Percentiles rank a stretch among this genome's conserved stretches.
These are phyloP conservation scores for Metschnikowia kunwiensis DNA, from an alignment of 805 yeast species.

Conservation along the genomic window DNA sequence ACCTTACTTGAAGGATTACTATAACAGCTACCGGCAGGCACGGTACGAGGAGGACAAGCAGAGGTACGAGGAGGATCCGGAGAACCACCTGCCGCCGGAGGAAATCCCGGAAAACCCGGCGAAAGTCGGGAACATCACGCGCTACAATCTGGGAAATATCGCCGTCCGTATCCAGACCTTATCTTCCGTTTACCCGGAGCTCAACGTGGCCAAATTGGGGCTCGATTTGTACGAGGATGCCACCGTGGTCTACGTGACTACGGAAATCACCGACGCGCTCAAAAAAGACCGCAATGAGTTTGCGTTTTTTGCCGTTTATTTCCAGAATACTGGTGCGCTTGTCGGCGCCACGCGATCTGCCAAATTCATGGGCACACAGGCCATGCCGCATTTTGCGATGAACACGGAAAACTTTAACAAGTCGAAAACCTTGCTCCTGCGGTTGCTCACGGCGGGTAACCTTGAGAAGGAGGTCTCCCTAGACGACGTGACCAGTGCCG, in stretches of 20 bases:
- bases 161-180: slow-evolving; percentile 22
- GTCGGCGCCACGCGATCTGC: slow-evolving; percentile 59
- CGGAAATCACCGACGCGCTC: slow-evolving; percentile 38
- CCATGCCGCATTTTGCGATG: slow-evolving; percentile 55
- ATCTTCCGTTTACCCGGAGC: slow-evolving; percentile 25
- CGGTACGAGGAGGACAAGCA: slow-evolving; percentile 26
- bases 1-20: slow-evolving; percentile 29
- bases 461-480: slow-evolving; percentile 38
- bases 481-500: slow-evolving; percentile 33
- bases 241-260: slow-evolving; percentile 28
- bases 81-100: slow-evolving; percentile 21
- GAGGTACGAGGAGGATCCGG: slow-evolving; percentile 28
- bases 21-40: slow-evolving; percentile 23
- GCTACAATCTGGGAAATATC: slow-evolving; percentile 24
- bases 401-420: slow-evolving; percentile 41
- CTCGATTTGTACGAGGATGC: slow-evolving; percentile 28
- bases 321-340: slow-evolving; percentile 61
- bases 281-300: slow-evolving; percentile 52
- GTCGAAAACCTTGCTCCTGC: slow-evolving; percentile 43
- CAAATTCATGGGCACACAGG: slow-evolving; percentile 59
- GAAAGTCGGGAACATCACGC: slow-evolving; percentile 31
- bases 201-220: slow-evolving; percentile 16
- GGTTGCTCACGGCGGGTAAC: slow-evolving; percentile 43
- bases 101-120: slow-evolving; percentile 8
- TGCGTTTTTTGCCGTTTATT: slow-evolving; percentile 59